Percentiles rank a stretch among this genome's conserved stretches.
Conservation (phyloP, 257 asterid genomes). For the Petunia secreta region DNA sequence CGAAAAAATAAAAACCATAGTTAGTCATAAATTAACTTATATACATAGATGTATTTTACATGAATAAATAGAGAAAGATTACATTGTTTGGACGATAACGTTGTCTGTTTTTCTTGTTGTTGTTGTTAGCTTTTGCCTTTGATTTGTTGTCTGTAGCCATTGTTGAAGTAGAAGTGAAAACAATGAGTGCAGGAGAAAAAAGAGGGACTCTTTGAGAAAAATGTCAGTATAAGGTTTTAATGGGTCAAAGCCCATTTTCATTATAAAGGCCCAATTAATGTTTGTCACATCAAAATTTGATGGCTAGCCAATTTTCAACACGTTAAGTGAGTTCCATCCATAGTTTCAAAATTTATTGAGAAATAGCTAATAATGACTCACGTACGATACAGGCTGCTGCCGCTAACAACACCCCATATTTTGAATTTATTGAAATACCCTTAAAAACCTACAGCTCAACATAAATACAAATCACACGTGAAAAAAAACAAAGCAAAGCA, state of each 20-base stretch:
- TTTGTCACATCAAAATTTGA: too few relatives aligned
- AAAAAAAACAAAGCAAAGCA: too few relatives aligned
- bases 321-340: too few relatives aligned
- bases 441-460: too few relatives aligned
- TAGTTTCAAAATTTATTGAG: too few relatives aligned
- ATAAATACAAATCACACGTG: too few relatives aligned
- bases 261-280: neutral
- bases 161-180: conserved; percentile 8
- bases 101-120: conserved; percentile 66
- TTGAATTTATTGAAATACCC: too few relatives aligned
- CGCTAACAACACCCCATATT: too few relatives aligned
- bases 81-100: conserved; percentile 78
- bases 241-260: neutral
- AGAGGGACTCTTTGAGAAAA: neutral
- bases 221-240: neutral
- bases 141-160: conserved; percentile 76
- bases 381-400: too few relatives aligned
- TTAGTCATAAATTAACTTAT: conserved; percentile 24
- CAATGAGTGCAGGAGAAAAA: neutral
- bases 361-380: too few relatives aligned
- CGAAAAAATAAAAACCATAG: neutral
- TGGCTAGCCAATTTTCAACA: too few relatives aligned
- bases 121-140: conserved; percentile 39
- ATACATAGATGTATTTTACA: neutral
- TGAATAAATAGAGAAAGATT: neutral